A percentile compares a stretch with the other conserved stretches of the same genome.
phyloP scores from a whole-genome alignment of 192 early-diverging fungal genomes.

The Lobosporangium transversale region DNA sequence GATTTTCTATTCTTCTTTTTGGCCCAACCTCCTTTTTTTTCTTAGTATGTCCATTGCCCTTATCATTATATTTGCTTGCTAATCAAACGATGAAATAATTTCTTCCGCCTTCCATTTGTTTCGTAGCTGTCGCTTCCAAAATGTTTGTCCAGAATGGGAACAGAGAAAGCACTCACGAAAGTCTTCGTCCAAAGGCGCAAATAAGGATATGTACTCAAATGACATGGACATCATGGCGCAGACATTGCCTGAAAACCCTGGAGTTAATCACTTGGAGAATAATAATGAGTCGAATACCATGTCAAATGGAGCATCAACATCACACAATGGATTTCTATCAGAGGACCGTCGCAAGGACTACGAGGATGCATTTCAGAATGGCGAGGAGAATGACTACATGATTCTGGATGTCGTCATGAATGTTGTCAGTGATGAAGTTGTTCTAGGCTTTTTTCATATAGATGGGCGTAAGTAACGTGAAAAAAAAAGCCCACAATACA shows the following conservation, averaged over 20 bases:
- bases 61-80: slow-evolving; percentile 3
- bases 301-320: no score
- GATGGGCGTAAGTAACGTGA: slow-evolving; percentile 55
- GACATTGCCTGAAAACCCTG: no score
- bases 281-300: no score
- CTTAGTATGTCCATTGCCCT: not conserved
- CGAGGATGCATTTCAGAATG: slow-evolving; percentile 28
- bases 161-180: slow-evolving; percentile 23
- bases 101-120: no score
- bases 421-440: slow-evolving; percentile 58
- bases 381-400: slow-evolving; percentile 51
- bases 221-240: no score
- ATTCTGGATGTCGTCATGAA: slow-evolving; percentile 57
- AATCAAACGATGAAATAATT: no score
- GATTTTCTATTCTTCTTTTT: slow-evolving; percentile 17
- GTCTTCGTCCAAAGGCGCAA: not conserved
- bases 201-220: no score
- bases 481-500: no score
- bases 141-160: slow-evolving; percentile 51
- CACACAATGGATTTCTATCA: no score
- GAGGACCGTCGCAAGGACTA: slow-evolving; percentile 21
- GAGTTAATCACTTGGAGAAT: no score
- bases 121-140: slow-evolving; percentile 41
- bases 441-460: slow-evolving; percentile 56
- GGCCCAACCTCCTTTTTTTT: not conserved